Evolutionary conservation across 108 stramenopile species (phyloP).

Genomic region (Cyclotella baltica): DNA sequence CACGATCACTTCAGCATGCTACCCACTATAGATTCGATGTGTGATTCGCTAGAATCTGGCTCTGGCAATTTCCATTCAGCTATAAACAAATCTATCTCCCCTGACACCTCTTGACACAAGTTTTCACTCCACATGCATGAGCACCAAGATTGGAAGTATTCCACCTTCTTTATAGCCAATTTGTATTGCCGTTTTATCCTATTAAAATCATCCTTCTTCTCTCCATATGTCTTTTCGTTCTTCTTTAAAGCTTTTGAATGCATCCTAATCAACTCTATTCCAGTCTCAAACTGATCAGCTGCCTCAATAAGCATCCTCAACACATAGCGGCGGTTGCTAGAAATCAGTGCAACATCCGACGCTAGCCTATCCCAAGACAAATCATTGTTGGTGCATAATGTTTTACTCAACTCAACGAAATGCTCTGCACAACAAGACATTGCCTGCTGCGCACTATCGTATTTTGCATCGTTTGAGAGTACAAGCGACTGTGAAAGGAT

Average conservation of each 20-base stretch:
- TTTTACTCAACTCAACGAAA: conserved; percentile 7
- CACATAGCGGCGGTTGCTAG: conserved; percentile 17
- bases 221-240: background rate
- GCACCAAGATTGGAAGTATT: conserved; percentile 25
- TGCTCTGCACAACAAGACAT: conserved; percentile 14
- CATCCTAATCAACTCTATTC: background rate
- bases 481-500: conserved; percentile 23
- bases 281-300: conserved; percentile 2
- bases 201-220: background rate
- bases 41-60: background rate
- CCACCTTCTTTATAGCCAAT: conserved; percentile 17
- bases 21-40: conserved; percentile 8
- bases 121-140: conserved; percentile 15
- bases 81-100: conserved; percentile 4
- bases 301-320: conserved; percentile 27
- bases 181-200: conserved; percentile 14
- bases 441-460: conserved; percentile 8
- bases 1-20: background rate
- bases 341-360: conserved; percentile 15
- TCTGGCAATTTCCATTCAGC: conserved; percentile 22
- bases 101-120: background rate
- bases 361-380: conserved; percentile 16
- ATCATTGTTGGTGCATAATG: background rate
- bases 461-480: conserved; percentile 17
- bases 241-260: background rate